Conservation (phyloP, 2,329 filamentous ascomycete genomes). For the Colletotrichum sp. region DNA sequence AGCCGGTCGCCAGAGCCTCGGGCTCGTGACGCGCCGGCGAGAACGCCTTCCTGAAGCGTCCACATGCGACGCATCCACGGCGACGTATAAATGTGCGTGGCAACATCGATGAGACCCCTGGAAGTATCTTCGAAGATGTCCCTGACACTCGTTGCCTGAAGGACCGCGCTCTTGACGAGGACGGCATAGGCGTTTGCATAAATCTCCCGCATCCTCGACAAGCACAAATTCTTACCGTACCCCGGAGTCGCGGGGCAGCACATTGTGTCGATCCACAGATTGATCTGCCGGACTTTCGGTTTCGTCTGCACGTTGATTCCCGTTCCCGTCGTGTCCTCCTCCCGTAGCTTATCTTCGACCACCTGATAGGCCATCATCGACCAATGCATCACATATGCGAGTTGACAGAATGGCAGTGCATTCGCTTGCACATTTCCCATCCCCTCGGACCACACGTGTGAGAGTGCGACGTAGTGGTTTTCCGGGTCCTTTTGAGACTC, state of each 20-base stretch:
- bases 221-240: neutral
- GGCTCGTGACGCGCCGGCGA: neutral
- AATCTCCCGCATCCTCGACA: neutral
- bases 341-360: neutral
- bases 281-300: neutral
- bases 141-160: neutral
- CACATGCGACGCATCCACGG: constrained; percentile 16
- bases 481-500: neutral
- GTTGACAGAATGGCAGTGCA: constrained; percentile 1
- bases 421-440: neutral
- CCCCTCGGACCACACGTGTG: neutral
- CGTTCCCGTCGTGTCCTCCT: neutral
- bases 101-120: neutral
- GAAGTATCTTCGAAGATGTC: neutral
- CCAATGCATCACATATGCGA: neutral
- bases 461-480: constrained; percentile 5
- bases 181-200: constrained; percentile 9
- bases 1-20: neutral
- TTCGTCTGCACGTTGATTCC: neutral
- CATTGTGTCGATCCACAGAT: neutral
- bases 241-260: neutral
- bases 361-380: neutral
- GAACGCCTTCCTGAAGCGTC: constrained; percentile 13
- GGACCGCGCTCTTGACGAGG: neutral
- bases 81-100: neutral